Conservation (phyloP, 2,329 filamentous ascomycete species). For the Fusarium sarcochroum region DNA sequence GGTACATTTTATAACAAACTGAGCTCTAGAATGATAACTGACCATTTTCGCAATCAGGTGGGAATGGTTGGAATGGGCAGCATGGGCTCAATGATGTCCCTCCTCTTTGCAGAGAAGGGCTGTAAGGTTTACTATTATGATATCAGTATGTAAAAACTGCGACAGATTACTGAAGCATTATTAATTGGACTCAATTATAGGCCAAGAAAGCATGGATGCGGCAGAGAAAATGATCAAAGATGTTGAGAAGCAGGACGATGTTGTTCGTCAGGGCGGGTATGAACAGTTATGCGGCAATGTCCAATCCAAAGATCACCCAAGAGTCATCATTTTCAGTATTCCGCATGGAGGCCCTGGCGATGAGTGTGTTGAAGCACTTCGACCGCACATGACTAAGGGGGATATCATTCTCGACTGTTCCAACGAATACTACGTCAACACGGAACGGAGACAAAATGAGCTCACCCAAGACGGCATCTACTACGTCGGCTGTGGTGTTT, state of each 20-base stretch:
- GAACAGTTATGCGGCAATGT: neutral
- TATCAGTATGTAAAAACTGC: neutral
- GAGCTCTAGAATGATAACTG: too few species aligned
- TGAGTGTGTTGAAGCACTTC: neutral
- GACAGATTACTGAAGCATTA: fast-evolving
- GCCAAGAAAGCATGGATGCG: neutral
- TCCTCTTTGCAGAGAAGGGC: constrained; percentile 8
- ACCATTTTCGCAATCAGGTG: neutral
- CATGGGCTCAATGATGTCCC: constrained; percentile 9
- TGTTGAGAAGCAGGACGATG: neutral
- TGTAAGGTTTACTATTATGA: constrained; percentile 10
- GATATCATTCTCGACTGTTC: constrained; percentile 19
- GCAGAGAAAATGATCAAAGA: neutral
- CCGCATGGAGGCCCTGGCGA: constrained; percentile 5
- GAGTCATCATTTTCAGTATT: constrained; percentile 6
- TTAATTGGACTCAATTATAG: neutral
- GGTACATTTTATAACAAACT: neutral
- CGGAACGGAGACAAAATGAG: neutral
- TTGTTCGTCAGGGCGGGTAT: constrained; percentile 1
- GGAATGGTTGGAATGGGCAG: constrained; percentile 12
- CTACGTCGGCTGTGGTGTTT: constrained; percentile 10
- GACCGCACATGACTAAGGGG: neutral
- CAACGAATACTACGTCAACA: constrained; percentile 17
- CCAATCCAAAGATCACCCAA: neutral
- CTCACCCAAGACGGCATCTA: neutral